Conservation (phyloP, 139 green algal genomes). For the Chlorella sp. region DNA sequence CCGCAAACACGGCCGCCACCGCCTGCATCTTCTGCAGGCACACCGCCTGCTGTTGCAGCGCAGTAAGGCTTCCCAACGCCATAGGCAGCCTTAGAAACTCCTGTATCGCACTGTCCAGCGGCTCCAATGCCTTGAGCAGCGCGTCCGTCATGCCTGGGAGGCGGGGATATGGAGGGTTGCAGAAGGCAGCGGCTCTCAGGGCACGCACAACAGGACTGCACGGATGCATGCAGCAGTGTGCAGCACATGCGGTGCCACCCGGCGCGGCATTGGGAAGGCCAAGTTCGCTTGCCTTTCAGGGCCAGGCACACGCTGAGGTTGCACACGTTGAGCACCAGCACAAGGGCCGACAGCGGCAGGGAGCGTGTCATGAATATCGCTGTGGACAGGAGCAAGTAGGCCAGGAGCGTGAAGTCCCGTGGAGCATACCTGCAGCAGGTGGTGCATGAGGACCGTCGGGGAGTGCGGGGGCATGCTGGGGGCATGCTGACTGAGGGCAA, state of each 20-base stretch:
- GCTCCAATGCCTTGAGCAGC: neutral
- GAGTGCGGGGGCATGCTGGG: no score
- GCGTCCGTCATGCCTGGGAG: constrained; percentile 19
- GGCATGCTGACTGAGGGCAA: no score
- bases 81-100: constrained; percentile 36
- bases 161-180: no score
- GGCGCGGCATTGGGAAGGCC: neutral
- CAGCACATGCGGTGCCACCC: no score
- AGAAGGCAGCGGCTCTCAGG: no score
- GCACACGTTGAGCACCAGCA: constrained; percentile 13
- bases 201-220: no score
- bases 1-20: neutral
- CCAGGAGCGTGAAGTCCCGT: neutral
- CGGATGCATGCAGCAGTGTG: no score
- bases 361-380: neutral
- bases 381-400: constrained; percentile 9
- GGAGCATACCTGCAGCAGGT: neutral
- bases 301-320: constrained; percentile 15
- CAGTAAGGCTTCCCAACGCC: constrained; percentile 29
- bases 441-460: no score
- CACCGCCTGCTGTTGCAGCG: constrained; percentile 19
- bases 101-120: neutral
- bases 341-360: constrained; percentile 9
- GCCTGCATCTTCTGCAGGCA: constrained; percentile 8
- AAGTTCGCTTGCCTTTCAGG: neutral